Evolutionary conservation across 2,329 filamentous ascomycete genomes (phyloP).

Genomic region (Pseudogymnoascus sp.): DNA sequence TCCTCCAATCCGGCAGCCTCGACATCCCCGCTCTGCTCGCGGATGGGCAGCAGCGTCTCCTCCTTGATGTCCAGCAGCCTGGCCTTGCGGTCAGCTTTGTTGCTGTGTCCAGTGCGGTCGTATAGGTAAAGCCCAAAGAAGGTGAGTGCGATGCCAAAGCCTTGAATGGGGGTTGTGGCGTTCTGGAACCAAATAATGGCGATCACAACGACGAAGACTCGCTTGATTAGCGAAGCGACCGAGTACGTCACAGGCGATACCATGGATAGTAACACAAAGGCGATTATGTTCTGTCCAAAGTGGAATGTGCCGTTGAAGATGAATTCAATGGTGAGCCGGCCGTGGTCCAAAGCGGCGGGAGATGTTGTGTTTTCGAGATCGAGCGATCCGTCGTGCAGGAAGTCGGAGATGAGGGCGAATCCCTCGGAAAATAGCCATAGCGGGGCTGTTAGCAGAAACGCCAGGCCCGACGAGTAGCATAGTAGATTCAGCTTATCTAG

Average conservation of each 20-base stretch:
- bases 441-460: slow-evolving; percentile 78
- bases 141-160: slow-evolving; percentile 75
- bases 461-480: slow-evolving; percentile 92
- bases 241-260: slow-evolving; percentile 96
- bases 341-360: slow-evolving; percentile 69
- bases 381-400: slow-evolving; percentile 73
- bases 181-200: slow-evolving; percentile 96
- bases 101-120: slow-evolving; percentile 81
- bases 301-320: slow-evolving; percentile 96
- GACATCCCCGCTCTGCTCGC: slow-evolving; percentile 8
- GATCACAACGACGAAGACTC: slow-evolving; percentile 92
- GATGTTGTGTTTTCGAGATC: slow-evolving; percentile 39
- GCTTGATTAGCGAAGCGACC: slow-evolving; percentile 90
- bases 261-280: slow-evolving; percentile 85
- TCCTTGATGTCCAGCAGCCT: slow-evolving; percentile 49
- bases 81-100: slow-evolving; percentile 77
- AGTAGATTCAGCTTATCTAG: slow-evolving; percentile 94
- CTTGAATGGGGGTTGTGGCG: slow-evolving; percentile 75
- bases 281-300: slow-evolving; percentile 92
- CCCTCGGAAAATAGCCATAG: slow-evolving; percentile 94
- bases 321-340: slow-evolving; percentile 71
- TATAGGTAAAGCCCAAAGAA: slow-evolving; percentile 93
- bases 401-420: slow-evolving; percentile 64
- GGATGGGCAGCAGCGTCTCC: slow-evolving; percentile 22
- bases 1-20: slow-evolving; percentile 12